Base-by-base conservation (phyloP, 108 stramenopile species). In the Stephanodiscus triporus region DNA sequence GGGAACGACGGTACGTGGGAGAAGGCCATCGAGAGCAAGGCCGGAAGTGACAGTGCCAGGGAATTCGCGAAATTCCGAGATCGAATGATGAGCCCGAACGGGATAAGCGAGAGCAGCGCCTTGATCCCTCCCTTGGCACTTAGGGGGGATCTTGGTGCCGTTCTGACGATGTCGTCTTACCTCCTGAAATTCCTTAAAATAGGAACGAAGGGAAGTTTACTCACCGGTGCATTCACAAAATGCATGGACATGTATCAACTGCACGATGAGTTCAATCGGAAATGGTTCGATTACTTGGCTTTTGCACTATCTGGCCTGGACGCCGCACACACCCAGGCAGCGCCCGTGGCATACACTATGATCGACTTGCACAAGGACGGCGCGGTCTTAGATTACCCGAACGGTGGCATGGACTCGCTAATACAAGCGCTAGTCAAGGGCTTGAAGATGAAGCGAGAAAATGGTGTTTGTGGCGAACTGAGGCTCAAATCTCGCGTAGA, bases 281-380 rank as follows among this genome's bases (percentile, higher is more conserved):
- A 86, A 49, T 91, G 87, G 88, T 93, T 93, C 69, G 89, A 93
- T 45, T 93, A 93, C 66, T 80, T 92, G 56, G 88, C 92, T 0
- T 89, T 97, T 78, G 92, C 94, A 0, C 69, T 97, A 6, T 91
- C 89, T 0, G 96, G 96, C 43, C 75, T 91, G 17, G 87, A 89
- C 55, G 94, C 94, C 9, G 88, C 89, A 3, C 88, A 92, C 26
- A 97, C 96, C 1, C 91, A 93, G 70, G 90, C 91, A 9, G 96
- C 96, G 0, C 88, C 94, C 6, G 88, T 97, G 53, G 89, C 91
- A n/a, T 97, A 97, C 73, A 97, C 91, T 81, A 86, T 96, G 83
- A 74, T 79, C n/a, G 96, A 95, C 68, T 76, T 96, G 56, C 89
- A 94, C 81, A 73, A 73, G 20, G 62, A 83, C 17, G 90, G 83